Base-by-base conservation (phyloP, 805 yeast genomes). In the Ogataea saltuana region DNA sequence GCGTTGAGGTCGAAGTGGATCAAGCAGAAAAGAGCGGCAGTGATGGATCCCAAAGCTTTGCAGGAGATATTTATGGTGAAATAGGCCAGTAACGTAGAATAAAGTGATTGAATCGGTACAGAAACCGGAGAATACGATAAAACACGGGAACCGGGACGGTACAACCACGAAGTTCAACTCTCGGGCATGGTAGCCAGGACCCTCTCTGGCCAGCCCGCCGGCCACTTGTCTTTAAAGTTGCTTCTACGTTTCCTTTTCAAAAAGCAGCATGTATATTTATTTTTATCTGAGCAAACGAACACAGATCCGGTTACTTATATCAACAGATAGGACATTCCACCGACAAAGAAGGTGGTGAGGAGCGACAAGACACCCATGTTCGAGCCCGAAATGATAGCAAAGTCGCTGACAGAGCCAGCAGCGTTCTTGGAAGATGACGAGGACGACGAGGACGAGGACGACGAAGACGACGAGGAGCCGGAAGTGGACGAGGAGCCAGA, bases 61-160 rank as follows among this genome's bases (percentile, higher is more conserved):
- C 88, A 87, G 54, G 98, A 91, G 65, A 91, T 91, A 45, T 87
- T 91, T 60, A 91, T 91, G 97, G 78, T 89, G 35, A 54, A 56
- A 51, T 63, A 53, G 46, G 26, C n/a, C 12, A 33, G 11, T 15
- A 18, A 4, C 18, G 10, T 9, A 9, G 17, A 6, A 22, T 16
- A 26, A 27, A 30, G 19, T 29, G n/a, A n/a, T n/a, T n/a, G n/a
- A n/a, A n/a, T n/a, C n/a, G n/a, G n/a, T n/a, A n/a, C n/a, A n/a
- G n/a, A n/a, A n/a, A n/a, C n/a, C 10, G 23, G 23, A 17, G 16
- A n/a, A 28, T 19, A 39, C 15, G 22, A 38, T 30, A 30, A 6
- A 28, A 18, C 22, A n/a, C n/a, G n/a, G n/a, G n/a, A n/a, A n/a
- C n/a, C n/a, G n/a, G n/a, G n/a, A n/a, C n/a, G n/a, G n/a, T n/a